Evolutionary conservation across 257 asterid genomes (phyloP).

Genomic region (Penstemon eatonii): DNA sequence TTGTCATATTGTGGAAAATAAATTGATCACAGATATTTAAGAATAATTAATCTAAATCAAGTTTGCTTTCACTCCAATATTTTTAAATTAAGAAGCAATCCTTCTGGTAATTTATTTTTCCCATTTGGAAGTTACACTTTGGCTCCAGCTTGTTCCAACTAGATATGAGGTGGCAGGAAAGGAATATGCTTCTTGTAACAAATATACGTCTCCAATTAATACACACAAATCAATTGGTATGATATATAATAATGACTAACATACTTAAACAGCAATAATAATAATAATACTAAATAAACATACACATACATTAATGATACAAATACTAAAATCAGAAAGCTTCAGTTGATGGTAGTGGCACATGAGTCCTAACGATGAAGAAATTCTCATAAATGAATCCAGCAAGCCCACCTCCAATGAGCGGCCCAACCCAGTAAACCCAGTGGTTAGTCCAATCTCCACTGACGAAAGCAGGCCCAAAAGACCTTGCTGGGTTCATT

Average conservation of each 20-base stretch:
- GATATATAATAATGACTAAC: no score
- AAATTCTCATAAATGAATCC: constrained; percentile 76
- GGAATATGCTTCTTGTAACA: constrained; percentile 35
- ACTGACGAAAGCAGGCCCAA: constrained; percentile 84
- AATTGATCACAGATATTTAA: not conserved
- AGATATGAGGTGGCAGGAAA: constrained; percentile 4
- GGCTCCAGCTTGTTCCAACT: constrained; percentile 32
- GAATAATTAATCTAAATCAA: not conserved
- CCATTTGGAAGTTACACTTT: constrained; percentile 24
- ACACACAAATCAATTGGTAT: no score
- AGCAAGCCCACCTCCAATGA: constrained; percentile 88
- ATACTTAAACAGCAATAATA: no score
- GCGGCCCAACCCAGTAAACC: constrained; percentile 96
- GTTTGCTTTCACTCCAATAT: not conserved
- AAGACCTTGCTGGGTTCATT: constrained; percentile 94
- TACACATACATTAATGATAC: no score
- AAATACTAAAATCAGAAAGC: constrained; percentile 27
- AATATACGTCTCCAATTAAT: not conserved
- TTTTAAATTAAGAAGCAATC: constrained; percentile 1
- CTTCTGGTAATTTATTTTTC: not conserved
- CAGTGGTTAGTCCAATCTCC: constrained; percentile 94
- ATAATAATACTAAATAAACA: no score
- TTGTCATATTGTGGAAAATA: not conserved
- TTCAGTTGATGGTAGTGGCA: constrained; percentile 47
- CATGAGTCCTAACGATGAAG: constrained; percentile 66